Base-by-base conservation (phyloP, 495 filamentous ascomycete genomes). In the Lasiosphaeria ovina region DNA sequence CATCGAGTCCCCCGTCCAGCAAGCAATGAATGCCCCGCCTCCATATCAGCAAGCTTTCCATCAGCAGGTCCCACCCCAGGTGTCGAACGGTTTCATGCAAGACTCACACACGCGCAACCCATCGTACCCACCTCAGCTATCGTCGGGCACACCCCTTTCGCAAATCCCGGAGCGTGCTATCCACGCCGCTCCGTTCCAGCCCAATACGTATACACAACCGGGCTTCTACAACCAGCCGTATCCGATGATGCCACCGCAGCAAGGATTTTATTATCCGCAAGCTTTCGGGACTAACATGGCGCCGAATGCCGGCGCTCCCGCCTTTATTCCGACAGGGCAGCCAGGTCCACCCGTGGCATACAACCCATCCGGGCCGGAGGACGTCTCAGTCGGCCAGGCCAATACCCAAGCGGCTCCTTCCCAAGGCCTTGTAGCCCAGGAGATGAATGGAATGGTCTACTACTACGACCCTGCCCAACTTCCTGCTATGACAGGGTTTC, bases 111-210 rank as follows among this genome's bases (percentile, higher is more conserved):
- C 77, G 44, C 84, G 89, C 51, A 85, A 90, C 56, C 77, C 84
- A 3, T 91, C 90, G n/a, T 89, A 87, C 67, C 83, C 89, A 31
- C 87, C 86, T 57, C 91, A 95, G 62, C 72, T 85, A 34, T 89
- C 92, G 24, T 81, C 81, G 5, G 88, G 86, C n/a, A 97, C 94
- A 11, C 93, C 94, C 1, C 81, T 96, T 35, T 94, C 93, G 2
- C 92, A 97, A 57, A 95, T 98, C 57, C 94, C 94, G 7, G 94
- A 98, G 72, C 89, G 91, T 57, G 91, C 92, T 12, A 90, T 97
- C 45, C 92, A 98, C 66, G 94, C 95, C 31, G 88, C 88, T 51
- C 87, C 93, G 7, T 98, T 97, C 77, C 93, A 97, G 63, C 92
- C 91, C 14, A 87, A 86, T 50, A 76, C 78, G 36, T 89, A 84